Evolutionary conservation across 1,139 yeast genomes (phyloP).

Genomic region (Candida sanyaensis): DNA sequence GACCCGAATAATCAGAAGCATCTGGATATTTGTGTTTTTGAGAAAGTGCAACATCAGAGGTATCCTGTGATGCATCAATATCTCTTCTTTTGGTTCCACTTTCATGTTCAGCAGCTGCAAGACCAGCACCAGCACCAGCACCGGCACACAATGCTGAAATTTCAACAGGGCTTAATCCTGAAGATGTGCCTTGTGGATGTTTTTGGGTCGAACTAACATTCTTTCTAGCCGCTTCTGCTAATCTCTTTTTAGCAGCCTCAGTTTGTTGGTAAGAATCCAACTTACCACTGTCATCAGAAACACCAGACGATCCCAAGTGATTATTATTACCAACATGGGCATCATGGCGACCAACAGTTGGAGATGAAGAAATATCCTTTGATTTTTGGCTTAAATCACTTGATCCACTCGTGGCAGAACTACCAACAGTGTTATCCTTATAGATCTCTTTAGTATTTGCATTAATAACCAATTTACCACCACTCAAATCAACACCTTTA

Average conservation of each 20-base stretch:
- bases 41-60: background rate
- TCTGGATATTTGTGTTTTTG: slow-evolving; percentile 1
- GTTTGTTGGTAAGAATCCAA: slow-evolving; percentile 8
- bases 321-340: background rate
- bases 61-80: background rate
- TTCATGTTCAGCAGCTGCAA: slow-evolving; percentile 6
- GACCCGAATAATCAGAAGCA: background rate
- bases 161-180: slow-evolving; percentile 9
- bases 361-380: background rate
- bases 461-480: slow-evolving; percentile 39
- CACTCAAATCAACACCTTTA: slow-evolving; percentile 36
- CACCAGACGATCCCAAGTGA: background rate
- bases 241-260: slow-evolving; percentile 13
- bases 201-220: slow-evolving; percentile 9
- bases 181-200: background rate
- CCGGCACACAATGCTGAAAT: slow-evolving; percentile 13
- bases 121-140: slow-evolving; percentile 14
- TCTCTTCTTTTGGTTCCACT: background rate
- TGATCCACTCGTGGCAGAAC: background rate
- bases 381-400: no score
- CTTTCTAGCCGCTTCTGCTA: slow-evolving; percentile 14
- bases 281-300: background rate
- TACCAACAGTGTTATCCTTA: slow-evolving; percentile 18
- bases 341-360: background rate
- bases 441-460: slow-evolving; percentile 35